A percentile compares a stretch with the other conserved stretches of the same genome.
phyloP scores from a whole-genome alignment of 1,139 yeast genomes.

The Suhomyces bribrorum region DNA sequence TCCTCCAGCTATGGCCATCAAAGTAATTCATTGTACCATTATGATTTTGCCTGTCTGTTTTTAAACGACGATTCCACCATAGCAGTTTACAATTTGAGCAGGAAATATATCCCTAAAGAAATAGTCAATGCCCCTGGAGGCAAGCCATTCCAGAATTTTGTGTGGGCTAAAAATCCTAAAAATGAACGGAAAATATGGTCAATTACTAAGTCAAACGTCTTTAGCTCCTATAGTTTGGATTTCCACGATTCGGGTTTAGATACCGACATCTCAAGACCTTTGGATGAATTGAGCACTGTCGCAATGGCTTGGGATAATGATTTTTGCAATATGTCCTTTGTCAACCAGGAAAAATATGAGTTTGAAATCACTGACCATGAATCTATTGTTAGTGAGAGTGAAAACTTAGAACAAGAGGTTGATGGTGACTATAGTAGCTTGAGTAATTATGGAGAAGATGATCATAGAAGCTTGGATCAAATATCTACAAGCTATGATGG shows the following conservation, averaged over 20 bases:
- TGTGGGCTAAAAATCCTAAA: constrained; percentile 38
- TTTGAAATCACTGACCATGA: constrained; percentile 27
- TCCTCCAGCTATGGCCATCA: constrained; percentile 8
- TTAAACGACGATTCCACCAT: constrained; percentile 75
- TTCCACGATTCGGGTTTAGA: constrained; percentile 18
- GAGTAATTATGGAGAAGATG: constrained; percentile 12
- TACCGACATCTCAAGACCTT: constrained; percentile 46
- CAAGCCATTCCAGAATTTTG: constrained; percentile 45
- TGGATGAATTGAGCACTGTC: constrained; percentile 54
- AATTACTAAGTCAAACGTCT: constrained; percentile 48
- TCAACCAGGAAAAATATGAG: constrained; percentile 52
- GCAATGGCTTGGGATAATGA: constrained; percentile 58
- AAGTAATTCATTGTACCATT: constrained; percentile 34
- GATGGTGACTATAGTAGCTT: constrained; percentile 7
- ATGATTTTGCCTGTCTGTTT: constrained; percentile 77
- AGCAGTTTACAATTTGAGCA: constrained; percentile 68
- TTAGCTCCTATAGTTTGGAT: constrained; percentile 56
- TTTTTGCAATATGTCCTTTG: constrained; percentile 50
- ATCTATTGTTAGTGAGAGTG: constrained; percentile 13
- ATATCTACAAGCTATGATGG: constrained; percentile 8
- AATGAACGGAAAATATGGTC: constrained; percentile 40
- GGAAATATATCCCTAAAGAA: constrained; percentile 76
- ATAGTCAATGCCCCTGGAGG: constrained; percentile 57
- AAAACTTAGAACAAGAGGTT: constrained; percentile 8
- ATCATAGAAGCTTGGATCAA: constrained; percentile 9